Percentiles rank a stretch among this genome's conserved stretches.
These are phyloP conservation scores for Dactylella cylindrospora DNA, from an alignment of 2,329 filamentous ascomycete genomes.

Conservation along the genomic window DNA sequence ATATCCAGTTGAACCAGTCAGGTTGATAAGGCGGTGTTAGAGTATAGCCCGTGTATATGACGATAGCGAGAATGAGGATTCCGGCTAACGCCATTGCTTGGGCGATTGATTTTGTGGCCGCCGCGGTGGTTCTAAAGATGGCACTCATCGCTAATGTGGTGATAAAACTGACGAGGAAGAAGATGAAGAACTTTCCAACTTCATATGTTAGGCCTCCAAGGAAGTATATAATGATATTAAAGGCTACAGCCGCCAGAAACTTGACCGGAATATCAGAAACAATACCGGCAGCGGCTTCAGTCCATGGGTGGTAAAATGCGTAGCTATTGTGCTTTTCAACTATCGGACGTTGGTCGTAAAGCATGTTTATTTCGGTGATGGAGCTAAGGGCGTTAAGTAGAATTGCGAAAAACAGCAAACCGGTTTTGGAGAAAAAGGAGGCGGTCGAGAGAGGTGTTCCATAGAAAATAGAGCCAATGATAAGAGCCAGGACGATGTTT, in stretches of 20 bases:
- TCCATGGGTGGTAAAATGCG: slow-evolving; percentile 57
- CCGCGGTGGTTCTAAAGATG: slow-evolving; percentile 68
- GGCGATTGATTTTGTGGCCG: slow-evolving; percentile 67
- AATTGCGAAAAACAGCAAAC: slow-evolving; percentile 63
- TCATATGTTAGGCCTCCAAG: slow-evolving; percentile 54
- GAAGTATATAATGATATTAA: slow-evolving; percentile 64
- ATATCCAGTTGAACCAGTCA: slow-evolving; percentile 31
- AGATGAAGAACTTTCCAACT: slow-evolving; percentile 64
- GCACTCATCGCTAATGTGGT: slow-evolving; percentile 64
- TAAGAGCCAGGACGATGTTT: slow-evolving; percentile 61
- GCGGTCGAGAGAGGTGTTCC: slow-evolving; percentile 57
- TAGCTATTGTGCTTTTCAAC: slow-evolving; percentile 56
- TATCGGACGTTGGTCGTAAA: slow-evolving; percentile 56
- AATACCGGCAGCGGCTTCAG: slow-evolving; percentile 61
- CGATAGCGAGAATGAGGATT: slow-evolving; percentile 64
- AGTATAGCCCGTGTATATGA: slow-evolving; percentile 57
- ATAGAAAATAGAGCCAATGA: slow-evolving; percentile 65
- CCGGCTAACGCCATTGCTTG: slow-evolving; percentile 65
- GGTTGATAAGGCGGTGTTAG: slow-evolving; percentile 52
- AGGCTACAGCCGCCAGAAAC: slow-evolving; percentile 57
- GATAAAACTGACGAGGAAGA: slow-evolving; percentile 64
- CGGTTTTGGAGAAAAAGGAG: slow-evolving; percentile 60
- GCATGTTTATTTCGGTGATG: slow-evolving; percentile 59
- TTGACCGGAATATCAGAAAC: slow-evolving; percentile 63
- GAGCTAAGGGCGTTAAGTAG: slow-evolving; percentile 63